A percentile compares a stretch with the other conserved stretches of the same genome.
Evolutionary conservation across 352 stramenopile species (phyloP).

Genomic region (Pythium dissimile): DNA sequence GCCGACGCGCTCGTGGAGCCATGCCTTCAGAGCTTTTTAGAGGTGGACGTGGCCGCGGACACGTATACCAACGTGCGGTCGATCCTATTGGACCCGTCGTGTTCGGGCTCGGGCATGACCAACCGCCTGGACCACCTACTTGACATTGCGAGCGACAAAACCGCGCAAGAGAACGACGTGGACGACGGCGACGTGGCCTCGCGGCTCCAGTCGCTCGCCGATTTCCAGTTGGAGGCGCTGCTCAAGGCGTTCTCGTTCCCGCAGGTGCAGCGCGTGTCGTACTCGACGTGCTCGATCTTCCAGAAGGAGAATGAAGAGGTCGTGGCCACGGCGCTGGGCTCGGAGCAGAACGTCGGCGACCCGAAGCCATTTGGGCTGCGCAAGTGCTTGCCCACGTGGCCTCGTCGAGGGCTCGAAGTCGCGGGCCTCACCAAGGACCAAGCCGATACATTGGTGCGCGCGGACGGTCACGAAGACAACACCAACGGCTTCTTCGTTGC

Average conservation of each 20-base stretch:
- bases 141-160: slow-evolving; percentile 59
- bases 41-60: slow-evolving; percentile 67
- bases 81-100: slow-evolving; percentile 96
- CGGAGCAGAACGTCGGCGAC: slow-evolving; percentile 40
- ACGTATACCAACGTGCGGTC: slow-evolving; percentile 86
- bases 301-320: slow-evolving; percentile 96
- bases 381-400: slow-evolving; percentile 67
- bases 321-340: slow-evolving; percentile 83
- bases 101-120: slow-evolving; percentile 95
- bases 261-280: slow-evolving; percentile 91
- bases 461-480: slow-evolving; percentile 89
- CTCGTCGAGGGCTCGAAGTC: slow-evolving; percentile 57
- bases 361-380: slow-evolving; percentile 63
- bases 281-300: slow-evolving; percentile 97
- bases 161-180: slow-evolving; percentile 6
- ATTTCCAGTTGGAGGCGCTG: slow-evolving; percentile 94
- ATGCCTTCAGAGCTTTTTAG: slow-evolving; percentile 91
- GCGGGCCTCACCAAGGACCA: slow-evolving; percentile 59
- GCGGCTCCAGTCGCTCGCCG: slow-evolving; percentile 88
- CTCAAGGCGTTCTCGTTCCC: slow-evolving; percentile 94
- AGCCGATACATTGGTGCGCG: slow-evolving; percentile 85
- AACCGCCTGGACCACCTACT: slow-evolving; percentile 91
- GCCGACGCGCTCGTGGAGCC: slow-evolving; percentile 76
- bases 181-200: slow-evolving; percentile 51
- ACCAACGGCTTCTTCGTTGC: slow-evolving; percentile 98